A percentile compares a stretch with the other conserved stretches of the same genome.
These are phyloP conservation scores for Syzygium aqueum DNA, from an alignment of 345 rosid species.

Conservation along the genomic window DNA sequence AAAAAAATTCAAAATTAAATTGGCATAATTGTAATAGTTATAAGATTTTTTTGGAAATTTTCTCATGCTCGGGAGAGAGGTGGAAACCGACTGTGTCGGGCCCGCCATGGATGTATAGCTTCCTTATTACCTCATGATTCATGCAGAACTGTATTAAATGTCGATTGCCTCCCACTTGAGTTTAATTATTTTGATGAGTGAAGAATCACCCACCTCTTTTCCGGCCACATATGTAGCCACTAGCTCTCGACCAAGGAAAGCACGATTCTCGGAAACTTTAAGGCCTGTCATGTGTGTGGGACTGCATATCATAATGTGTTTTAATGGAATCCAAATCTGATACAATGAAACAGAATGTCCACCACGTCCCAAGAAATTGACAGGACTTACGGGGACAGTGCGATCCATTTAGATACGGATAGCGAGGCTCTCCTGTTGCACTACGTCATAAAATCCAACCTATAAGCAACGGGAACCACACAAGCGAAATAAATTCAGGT, in stretches of 20 bases:
- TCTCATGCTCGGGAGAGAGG: too few relatives aligned
- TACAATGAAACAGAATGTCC: neutral
- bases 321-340: neutral
- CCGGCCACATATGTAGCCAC: neutral
- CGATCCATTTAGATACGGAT: neutral
- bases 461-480: neutral
- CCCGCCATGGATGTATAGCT: neutral
- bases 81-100: neutral
- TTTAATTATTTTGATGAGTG: neutral
- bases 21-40: too few relatives aligned
- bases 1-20: too few relatives aligned
- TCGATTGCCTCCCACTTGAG: neutral
- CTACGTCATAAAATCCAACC: neutral
- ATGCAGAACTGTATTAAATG: neutral
- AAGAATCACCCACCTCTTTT: neutral
- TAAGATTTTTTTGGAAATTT: too few relatives aligned
- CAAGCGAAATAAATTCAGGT: neutral
- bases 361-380: neutral
- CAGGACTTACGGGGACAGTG: neutral
- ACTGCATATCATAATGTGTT: neutral
- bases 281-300: neutral
- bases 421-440: too few relatives aligned
- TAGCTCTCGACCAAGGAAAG: neutral
- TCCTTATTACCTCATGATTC: neutral
- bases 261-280: neutral